A percentile compares a stretch with the other conserved stretches of the same genome.
These are phyloP conservation scores for Vitis rotundifolia DNA, from an alignment of 164 flowering plant genomes.

Conservation along the genomic window DNA sequence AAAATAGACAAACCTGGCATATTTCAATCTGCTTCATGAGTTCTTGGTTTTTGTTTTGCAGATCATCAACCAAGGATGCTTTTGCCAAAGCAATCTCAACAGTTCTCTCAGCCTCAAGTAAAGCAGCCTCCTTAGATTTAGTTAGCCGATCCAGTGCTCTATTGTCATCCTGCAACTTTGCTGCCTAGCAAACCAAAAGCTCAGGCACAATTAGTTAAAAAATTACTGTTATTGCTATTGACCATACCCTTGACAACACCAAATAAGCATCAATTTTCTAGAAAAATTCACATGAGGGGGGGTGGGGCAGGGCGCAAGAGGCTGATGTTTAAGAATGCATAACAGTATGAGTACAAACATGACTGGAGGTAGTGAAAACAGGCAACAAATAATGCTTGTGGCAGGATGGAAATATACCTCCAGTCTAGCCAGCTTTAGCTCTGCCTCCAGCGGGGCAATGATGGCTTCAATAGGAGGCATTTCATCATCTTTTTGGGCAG, in stretches of 20 bases:
- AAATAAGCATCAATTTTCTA: not conserved
- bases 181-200: conserved; percentile 24
- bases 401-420: conserved; percentile 40
- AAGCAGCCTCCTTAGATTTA: conserved; percentile 77
- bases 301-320: not conserved
- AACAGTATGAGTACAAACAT: not conserved
- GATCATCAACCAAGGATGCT: conserved; percentile 76
- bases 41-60: conserved; percentile 78
- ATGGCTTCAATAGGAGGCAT: conserved; percentile 90
- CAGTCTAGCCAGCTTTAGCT: conserved; percentile 60
- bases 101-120: conserved; percentile 71
- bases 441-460: conserved; percentile 77
- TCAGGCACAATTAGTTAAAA: not conserved
- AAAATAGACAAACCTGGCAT: conserved; percentile 56
- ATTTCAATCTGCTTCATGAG: conserved; percentile 73
- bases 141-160: conserved; percentile 75
- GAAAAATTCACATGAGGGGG: not conserved
- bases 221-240: not conserved
- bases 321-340: not conserved
- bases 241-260: not conserved
- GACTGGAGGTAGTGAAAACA: too few relatives aligned
- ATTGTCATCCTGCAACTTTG: conserved; percentile 73
- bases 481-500: conserved; percentile 80
- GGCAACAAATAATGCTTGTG: not conserved
- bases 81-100: conserved; percentile 67